Percentiles rank a stretch among this genome's conserved stretches.
These are phyloP conservation scores for Lepiota brunneoincarnata DNA, from an alignment of 768 basidiomycete genomes.

Conservation along the genomic window DNA sequence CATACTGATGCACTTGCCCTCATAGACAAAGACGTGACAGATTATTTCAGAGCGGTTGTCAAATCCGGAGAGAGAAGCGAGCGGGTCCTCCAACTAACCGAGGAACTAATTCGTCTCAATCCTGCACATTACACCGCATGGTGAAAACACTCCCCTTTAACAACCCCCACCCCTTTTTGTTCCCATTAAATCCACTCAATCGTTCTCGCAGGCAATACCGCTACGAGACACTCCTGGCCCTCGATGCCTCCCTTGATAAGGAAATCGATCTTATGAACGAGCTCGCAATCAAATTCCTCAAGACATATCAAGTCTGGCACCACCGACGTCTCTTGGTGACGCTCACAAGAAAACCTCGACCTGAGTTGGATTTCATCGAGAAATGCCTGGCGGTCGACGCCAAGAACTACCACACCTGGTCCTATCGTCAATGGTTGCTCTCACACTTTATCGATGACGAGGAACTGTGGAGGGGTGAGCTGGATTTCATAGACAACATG, in stretches of 20 bases:
- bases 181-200: background rate
- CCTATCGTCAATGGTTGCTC: constrained; percentile 93
- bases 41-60: constrained; percentile 87
- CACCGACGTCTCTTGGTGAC: constrained; percentile 77
- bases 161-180: background rate
- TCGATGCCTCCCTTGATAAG: constrained; percentile 62
- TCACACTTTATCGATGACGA: constrained; percentile 74
- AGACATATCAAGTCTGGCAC: constrained; percentile 99
- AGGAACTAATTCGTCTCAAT: constrained; percentile 85
- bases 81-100: constrained; percentile 84
- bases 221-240: constrained; percentile 76
- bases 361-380: constrained; percentile 82
- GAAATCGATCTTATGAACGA: constrained; percentile 89
- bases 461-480: constrained; percentile 70
- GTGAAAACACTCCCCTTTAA: constrained; percentile 55
- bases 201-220: constrained; percentile 82
- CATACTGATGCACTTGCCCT: background rate
- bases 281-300: constrained; percentile 79
- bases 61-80: constrained; percentile 74
- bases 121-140: constrained; percentile 98
- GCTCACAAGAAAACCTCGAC: constrained; percentile 45
- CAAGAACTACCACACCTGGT: constrained; percentile 99
- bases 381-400: constrained; percentile 68
- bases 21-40: constrained; percentile 88
- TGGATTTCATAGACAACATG: constrained; percentile 72